Percentiles rank a stretch among this genome's conserved stretches.
phyloP scores from a whole-genome alignment of 176 grass and related monocot genomes.

The Phyllostachys edulis region DNA sequence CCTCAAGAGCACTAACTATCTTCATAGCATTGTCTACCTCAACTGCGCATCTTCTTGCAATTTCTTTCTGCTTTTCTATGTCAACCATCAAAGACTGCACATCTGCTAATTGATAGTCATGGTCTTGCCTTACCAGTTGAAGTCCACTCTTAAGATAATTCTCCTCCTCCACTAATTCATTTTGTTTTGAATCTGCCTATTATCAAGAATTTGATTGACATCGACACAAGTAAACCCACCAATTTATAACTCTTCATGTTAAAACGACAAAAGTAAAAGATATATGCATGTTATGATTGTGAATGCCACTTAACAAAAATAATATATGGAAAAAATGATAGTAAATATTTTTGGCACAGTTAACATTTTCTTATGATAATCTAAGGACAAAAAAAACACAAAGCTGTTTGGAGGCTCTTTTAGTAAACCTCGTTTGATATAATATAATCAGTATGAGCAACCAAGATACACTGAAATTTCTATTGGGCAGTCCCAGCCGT shows the following conservation, averaged over 20 bases:
- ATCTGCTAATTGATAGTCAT: background rate
- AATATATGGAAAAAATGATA: too few relatives aligned
- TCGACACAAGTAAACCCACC: background rate
- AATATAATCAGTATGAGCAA: too few relatives aligned
- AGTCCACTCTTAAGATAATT: background rate
- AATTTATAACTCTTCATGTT: background rate
- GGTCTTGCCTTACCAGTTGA: background rate
- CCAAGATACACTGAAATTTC: too few relatives aligned
- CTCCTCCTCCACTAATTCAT: background rate
- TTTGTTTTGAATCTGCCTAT: background rate
- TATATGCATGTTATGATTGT: background rate
- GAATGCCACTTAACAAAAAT: background rate
- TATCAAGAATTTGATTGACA: background rate
- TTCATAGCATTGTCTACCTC: slow-evolving; percentile 5
- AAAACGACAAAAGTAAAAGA: background rate
- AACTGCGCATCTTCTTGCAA: background rate
- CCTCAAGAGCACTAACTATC: background rate
- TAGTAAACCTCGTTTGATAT: too few relatives aligned
- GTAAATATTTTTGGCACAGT: too few relatives aligned
- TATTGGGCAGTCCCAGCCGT: too few relatives aligned
- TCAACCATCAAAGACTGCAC: background rate
- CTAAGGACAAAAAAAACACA: too few relatives aligned
- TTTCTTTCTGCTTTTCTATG: background rate
- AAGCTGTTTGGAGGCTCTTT: too few relatives aligned
- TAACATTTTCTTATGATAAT: too few relatives aligned